Evolutionary conservation across 805 yeast species (phyloP), one percentile per base, ranked within the genome.

Genomic region (Torulaspora franciscae): DNA sequence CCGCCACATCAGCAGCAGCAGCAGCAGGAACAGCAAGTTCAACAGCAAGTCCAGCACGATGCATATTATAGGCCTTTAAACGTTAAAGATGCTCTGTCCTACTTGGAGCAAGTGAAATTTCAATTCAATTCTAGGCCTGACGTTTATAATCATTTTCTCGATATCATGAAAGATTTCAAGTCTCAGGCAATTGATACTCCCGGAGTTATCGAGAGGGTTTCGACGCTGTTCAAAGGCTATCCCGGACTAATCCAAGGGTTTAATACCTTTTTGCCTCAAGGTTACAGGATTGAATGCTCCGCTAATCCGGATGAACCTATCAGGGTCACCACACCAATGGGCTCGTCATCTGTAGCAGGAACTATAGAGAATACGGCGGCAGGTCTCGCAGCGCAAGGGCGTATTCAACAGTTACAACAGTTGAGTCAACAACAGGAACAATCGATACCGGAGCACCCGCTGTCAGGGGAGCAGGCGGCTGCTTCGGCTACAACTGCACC

Each of bases 151-250:
- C 89, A 86, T 65, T 93, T 95, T 60, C 74, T 93, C 60, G 99
- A 93, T 63, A 91, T 93, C 52, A 93, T 93, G 99, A 95, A 95
- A 71, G 99, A 95, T 63, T 95, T 93, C 72, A 95, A 95, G 71
- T 83, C 95, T 43, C 97, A 91, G 70, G 80, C 80, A 49, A 90
- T 93, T 57, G 98, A 93, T 65, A 93, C 99, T 0, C 99, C 98
- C 0, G 99, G 98, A 28, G 99, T 93, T 24, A 93, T 93, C 62
- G 96, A 91, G 64, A 75, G 99, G 47, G 99, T 93, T 1, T 87
- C 96, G 0, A 77, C 85, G 1, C 70, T 93, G 45, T 93, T 93
- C 65, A 79, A 90, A 51, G 98, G 97, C 10, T 96, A 89, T 65
- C 96, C 96, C 1, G 80, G 83, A 50, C 74, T 93, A 59, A 91